phyloP scores from a whole-genome alignment of 2,329 filamentous ascomycete genomes.

The Aspergillus ibericus region DNA sequence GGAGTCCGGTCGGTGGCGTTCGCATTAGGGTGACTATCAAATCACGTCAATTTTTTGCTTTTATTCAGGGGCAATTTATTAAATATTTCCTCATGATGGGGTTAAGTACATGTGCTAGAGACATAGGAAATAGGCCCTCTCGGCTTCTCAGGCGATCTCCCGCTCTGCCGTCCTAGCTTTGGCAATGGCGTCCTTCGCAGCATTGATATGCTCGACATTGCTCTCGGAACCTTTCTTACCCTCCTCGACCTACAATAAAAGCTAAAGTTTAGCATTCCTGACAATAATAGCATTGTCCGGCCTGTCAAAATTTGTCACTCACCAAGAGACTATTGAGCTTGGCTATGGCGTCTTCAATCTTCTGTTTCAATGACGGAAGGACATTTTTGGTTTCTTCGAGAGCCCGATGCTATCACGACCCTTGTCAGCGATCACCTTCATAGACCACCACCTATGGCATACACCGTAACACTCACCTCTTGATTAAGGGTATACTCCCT shows the following conservation, averaged over 20 bases:
- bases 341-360: slow-evolving; percentile 69
- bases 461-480: slow-evolving; percentile 60
- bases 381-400: slow-evolving; percentile 86
- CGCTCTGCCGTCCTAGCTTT: slow-evolving; percentile 40
- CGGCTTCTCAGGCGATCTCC: slow-evolving; percentile 37
- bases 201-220: slow-evolving; percentile 43
- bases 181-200: slow-evolving; percentile 44
- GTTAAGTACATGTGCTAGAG: background rate
- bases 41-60: slow-evolving; percentile 21
- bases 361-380: slow-evolving; percentile 68
- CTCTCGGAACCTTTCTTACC: slow-evolving; percentile 41
- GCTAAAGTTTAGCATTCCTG: background rate
- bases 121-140: slow-evolving; percentile 6
- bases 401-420: slow-evolving; percentile 64
- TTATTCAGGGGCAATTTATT: background rate
- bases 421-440: slow-evolving; percentile 5
- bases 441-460: background rate
- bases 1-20: slow-evolving; percentile 32
- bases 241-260: slow-evolving; percentile 35
- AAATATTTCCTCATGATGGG: background rate
- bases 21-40: slow-evolving; percentile 12
- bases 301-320: slow-evolving; percentile 36
- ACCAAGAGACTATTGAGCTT: slow-evolving; percentile 78
- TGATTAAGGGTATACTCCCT: slow-evolving; percentile 78
- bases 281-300: background rate